A percentile compares a stretch with the other conserved stretches of the same genome.
Evolutionary conservation across 2,329 filamentous ascomycete species (phyloP).

Genomic region (Xylaria sp.): DNA sequence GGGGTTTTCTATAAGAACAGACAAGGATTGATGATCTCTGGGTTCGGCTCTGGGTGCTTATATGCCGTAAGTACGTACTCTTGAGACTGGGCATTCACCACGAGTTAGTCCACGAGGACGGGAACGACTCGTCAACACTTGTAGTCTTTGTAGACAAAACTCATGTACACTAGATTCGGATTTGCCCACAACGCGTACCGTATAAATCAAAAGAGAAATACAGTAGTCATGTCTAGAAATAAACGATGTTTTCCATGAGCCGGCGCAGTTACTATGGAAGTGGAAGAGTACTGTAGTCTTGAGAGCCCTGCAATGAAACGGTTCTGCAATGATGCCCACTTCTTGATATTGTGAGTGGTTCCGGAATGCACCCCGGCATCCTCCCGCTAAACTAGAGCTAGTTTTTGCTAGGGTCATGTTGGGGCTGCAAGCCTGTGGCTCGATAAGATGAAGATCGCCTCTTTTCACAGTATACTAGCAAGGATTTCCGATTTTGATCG

Average conservation of each 20-base stretch:
- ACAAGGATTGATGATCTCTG: neutral
- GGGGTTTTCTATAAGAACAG: neutral
- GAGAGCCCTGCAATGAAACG: constrained; percentile 3
- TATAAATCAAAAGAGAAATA: neutral
- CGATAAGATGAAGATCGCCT: constrained; percentile 24
- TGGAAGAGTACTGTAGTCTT: neutral
- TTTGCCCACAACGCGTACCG: neutral
- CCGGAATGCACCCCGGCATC: constrained; percentile 19
- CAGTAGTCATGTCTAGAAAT: constrained; percentile 11
- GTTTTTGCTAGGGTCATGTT: neutral
- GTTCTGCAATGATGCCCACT: constrained; percentile 5
- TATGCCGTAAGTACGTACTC: neutral
- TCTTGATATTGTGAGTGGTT: constrained; percentile 8
- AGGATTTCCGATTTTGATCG: constrained; percentile 2
- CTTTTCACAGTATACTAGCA: neutral
- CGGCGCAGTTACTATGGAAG: neutral
- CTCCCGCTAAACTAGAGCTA: constrained; percentile 14
- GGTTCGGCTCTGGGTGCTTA: neutral
- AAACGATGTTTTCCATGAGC: neutral
- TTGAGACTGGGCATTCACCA: neutral
- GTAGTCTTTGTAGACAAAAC: neutral
- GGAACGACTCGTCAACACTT: neutral
- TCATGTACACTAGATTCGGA: neutral
- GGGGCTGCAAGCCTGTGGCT: constrained; percentile 5
- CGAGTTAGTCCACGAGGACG: neutral